A percentile compares a stretch with the other conserved stretches of the same genome.
phyloP scores from a whole-genome alignment of 2,329 filamentous ascomycete genomes.

The Mycocentrospora acerina region DNA sequence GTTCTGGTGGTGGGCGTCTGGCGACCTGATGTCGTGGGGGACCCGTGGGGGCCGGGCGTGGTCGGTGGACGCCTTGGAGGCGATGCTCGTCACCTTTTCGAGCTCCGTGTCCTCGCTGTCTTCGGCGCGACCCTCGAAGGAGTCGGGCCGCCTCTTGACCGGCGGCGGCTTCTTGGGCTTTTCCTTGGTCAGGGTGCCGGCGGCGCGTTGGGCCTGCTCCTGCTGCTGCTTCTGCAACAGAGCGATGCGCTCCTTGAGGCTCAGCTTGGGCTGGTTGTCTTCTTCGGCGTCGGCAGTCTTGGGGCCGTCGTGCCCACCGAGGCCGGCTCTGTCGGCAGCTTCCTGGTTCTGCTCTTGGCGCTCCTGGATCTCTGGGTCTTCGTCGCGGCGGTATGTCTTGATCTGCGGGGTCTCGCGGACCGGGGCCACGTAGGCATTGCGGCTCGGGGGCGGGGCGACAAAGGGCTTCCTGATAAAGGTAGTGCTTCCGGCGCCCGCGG shows the following conservation, averaged over 20 bases:
- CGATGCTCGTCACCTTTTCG: constrained; percentile 40
- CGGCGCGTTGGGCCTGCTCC: constrained; percentile 82
- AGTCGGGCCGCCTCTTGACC: constrained; percentile 63
- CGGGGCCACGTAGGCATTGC: constrained; percentile 86
- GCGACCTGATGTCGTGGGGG: constrained; percentile 43
- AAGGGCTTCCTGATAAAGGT: constrained; percentile 96
- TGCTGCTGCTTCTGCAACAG: constrained; percentile 90
- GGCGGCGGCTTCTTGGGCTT: constrained; percentile 79
- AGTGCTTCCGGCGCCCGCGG: constrained; percentile 60
- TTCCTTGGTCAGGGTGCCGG: constrained; percentile 73
- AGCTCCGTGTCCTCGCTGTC: constrained; percentile 41
- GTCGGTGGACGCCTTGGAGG: constrained; percentile 43
- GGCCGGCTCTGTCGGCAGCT: constrained; percentile 67
- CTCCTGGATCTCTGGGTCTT: constrained; percentile 69
- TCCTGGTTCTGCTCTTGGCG: constrained; percentile 66
- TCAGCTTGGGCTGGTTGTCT: constrained; percentile 87
- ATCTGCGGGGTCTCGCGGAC: constrained; percentile 69
- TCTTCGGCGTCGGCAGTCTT: constrained; percentile 56
- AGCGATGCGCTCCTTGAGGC: constrained; percentile 92
- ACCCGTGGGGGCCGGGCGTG: constrained; percentile 41
- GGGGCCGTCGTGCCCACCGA: constrained; percentile 46
- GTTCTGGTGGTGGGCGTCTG: constrained; percentile 44
- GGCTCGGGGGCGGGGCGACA: constrained; percentile 89
- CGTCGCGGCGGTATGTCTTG: constrained; percentile 82
- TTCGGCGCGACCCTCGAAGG: constrained; percentile 36